Conservation (phyloP, 129 eudicot species). For the Calendula officinalis region DNA sequence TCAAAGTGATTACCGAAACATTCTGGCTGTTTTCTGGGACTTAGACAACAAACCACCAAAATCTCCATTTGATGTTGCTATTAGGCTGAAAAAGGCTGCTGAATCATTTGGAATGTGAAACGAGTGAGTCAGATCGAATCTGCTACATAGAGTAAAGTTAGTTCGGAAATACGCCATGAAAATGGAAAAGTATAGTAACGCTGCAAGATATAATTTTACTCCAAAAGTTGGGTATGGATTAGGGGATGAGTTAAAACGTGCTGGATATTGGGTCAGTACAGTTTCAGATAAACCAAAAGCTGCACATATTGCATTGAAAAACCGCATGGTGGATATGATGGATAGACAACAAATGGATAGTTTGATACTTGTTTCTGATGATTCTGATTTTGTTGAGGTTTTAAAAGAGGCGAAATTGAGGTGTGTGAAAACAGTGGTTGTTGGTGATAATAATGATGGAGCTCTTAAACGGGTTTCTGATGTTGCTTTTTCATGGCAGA, state of each 20-base stretch:
- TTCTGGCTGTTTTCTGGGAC: constrained; percentile 84
- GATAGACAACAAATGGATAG: constrained; percentile 45
- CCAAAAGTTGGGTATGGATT: constrained; percentile 60
- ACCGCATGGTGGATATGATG: constrained; percentile 74
- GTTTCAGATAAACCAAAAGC: constrained; percentile 76
- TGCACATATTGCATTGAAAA: constrained; percentile 53
- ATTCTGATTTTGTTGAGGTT: constrained; percentile 65
- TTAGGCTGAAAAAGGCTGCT: constrained; percentile 59
- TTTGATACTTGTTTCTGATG: constrained; percentile 82
- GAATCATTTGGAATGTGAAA: constrained; percentile 53
- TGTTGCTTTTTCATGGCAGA: constrained; percentile 81
- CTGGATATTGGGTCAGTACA: constrained; percentile 69
- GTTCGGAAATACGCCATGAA: constrained; percentile 62
- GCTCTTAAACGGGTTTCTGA: constrained; percentile 65
- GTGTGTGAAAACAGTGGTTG: constrained; percentile 79
- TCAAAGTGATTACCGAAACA: constrained; percentile 28
- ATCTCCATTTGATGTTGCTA: constrained; percentile 69
- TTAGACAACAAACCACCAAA: constrained; percentile 81
- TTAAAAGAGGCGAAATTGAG: constrained; percentile 70
- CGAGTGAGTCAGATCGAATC: constrained; percentile 65
- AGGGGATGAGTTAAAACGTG: constrained; percentile 77
- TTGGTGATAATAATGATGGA: constrained; percentile 67
- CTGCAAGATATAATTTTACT: constrained; percentile 24
- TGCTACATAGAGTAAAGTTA: constrained; percentile 62
- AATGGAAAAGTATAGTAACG: constrained; percentile 71